phyloP scores from a whole-genome alignment of 768 basidiomycete species.

The Tricholomella constricta region DNA sequence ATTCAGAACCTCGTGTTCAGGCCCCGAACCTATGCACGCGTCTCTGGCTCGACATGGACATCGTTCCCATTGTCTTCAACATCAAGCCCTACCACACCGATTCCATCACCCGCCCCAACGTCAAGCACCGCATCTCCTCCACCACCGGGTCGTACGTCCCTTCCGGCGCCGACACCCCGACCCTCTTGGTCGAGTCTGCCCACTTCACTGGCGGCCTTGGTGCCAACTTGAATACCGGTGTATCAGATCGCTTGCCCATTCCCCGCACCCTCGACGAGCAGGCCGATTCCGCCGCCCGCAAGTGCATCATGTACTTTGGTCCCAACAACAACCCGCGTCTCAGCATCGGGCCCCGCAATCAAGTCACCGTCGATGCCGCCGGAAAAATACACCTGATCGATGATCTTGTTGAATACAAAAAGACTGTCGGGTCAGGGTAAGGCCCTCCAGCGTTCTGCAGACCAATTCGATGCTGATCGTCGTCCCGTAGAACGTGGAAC shows the following conservation, averaged over 20 bases:
- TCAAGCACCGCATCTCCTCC: slow-evolving; percentile 83
- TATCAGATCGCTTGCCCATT: slow-evolving; percentile 65
- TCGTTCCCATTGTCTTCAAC: slow-evolving; percentile 84
- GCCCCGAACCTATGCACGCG: slow-evolving; percentile 83
- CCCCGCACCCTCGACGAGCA: slow-evolving; percentile 81
- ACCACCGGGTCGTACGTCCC: slow-evolving; percentile 77
- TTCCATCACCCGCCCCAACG: slow-evolving; percentile 72
- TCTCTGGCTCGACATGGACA: slow-evolving; percentile 81
- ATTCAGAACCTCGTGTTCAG: slow-evolving; percentile 33
- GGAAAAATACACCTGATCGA: slow-evolving; percentile 87
- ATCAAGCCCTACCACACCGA: slow-evolving; percentile 84
- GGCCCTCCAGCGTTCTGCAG: slow-evolving; percentile 1
- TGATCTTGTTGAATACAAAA: slow-evolving; percentile 75
- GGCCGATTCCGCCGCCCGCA: slow-evolving; percentile 84
- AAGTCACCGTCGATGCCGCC: slow-evolving; percentile 84
- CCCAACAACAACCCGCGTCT: slow-evolving; percentile 84
- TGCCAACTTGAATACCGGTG: slow-evolving; percentile 42
- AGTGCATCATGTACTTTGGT: slow-evolving; percentile 81
- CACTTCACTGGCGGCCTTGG: slow-evolving; percentile 43
- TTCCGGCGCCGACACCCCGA: slow-evolving; percentile 78
- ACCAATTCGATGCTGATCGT: slow-evolving; percentile 8
- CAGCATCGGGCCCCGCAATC: slow-evolving; percentile 79
- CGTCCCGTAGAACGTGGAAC: slow-evolving; percentile 63
- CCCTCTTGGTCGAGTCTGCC: slow-evolving; percentile 62
- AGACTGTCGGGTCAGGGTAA: slow-evolving; percentile 66